These are phyloP conservation scores for Fusarium kyushuense DNA, from an alignment of 2,329 filamentous ascomycete genomes.

Conservation along the genomic window DNA sequence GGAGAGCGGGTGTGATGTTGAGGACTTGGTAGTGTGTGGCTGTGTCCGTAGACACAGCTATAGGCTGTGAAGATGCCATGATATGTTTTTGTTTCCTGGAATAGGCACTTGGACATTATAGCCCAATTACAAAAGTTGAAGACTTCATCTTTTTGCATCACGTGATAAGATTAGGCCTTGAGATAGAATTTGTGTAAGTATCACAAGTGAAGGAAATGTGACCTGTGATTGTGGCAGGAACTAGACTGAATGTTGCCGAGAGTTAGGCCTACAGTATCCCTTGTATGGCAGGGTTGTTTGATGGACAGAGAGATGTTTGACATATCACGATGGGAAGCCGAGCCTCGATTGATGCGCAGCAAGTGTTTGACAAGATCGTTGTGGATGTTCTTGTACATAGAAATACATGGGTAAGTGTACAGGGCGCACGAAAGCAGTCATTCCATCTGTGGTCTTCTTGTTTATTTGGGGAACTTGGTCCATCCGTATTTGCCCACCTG, in stretches of 20 bases:
- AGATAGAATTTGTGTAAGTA: not conserved
- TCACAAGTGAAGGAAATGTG: not conserved
- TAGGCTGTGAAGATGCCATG: conserved; percentile 25
- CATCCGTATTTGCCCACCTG: conserved; percentile 68
- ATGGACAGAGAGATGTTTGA: not conserved
- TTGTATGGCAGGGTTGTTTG: not conserved
- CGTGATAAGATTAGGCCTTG: conserved; percentile 30
- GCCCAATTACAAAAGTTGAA: conserved; percentile 3
- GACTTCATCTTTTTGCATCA: conserved; percentile 36
- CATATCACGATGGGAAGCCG: conserved; percentile 8
- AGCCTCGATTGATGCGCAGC: conserved; percentile 4
- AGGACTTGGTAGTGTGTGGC: conserved; percentile 72
- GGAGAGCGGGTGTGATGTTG: conserved; percentile 62
- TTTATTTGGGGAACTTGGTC: conserved; percentile 69
- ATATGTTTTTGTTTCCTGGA: not conserved
- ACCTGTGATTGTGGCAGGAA: not conserved
- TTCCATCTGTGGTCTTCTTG: conserved; percentile 34
- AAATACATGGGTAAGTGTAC: conserved; percentile 53
- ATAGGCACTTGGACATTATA: not conserved
- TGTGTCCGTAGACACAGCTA: conserved; percentile 30
- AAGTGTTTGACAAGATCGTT: conserved; percentile 27
- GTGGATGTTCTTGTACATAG: conserved; percentile 47
- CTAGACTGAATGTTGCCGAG: not conserved
- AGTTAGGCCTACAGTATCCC: not conserved
- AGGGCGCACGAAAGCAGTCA: conserved; percentile 39